Evolutionary conservation across 306 rosid species (phyloP).

Genomic region (Aeschynomene evenia): DNA sequence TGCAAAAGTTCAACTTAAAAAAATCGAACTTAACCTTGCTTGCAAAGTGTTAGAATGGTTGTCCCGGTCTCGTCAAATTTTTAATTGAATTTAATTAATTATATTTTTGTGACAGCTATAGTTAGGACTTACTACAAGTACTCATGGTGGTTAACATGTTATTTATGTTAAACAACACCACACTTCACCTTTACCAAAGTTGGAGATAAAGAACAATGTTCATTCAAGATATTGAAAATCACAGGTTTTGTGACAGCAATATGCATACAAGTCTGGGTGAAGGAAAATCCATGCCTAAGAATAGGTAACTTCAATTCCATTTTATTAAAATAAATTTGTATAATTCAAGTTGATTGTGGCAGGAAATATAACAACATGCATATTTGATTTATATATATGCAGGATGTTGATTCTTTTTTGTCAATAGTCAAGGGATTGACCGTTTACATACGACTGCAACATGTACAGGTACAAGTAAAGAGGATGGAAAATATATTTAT

Average conservation of each 20-base stretch:
- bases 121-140: slow-evolving; percentile 83
- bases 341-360: slow-evolving; percentile 15
- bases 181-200: slow-evolving; percentile 65
- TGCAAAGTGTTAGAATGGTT: slow-evolving; percentile 61
- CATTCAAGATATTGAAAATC: slow-evolving; percentile 70
- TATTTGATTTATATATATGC: slow-evolving; percentile 23
- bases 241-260: slow-evolving; percentile 63
- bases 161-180: slow-evolving; percentile 80
- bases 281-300: slow-evolving; percentile 75
- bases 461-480: slow-evolving; percentile 68
- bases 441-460: slow-evolving; percentile 74
- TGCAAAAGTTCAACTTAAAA: slow-evolving; percentile 64
- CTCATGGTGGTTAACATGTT: slow-evolving; percentile 88
- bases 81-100: slow-evolving; percentile 33
- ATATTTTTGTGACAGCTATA: slow-evolving; percentile 65
- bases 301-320: slow-evolving; percentile 39
- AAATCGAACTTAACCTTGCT: slow-evolving; percentile 50
- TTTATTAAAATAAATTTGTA: neutral
- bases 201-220: slow-evolving; percentile 77
- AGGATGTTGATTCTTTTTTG: slow-evolving; percentile 70
- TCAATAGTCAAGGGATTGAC: slow-evolving; percentile 80
- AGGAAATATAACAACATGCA: neutral
- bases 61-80: slow-evolving; percentile 42
- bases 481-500: slow-evolving; percentile 45
- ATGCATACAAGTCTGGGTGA: slow-evolving; percentile 55